Conservation (phyloP, 257 asterid genomes). For the Rehmannia glutinosa region DNA sequence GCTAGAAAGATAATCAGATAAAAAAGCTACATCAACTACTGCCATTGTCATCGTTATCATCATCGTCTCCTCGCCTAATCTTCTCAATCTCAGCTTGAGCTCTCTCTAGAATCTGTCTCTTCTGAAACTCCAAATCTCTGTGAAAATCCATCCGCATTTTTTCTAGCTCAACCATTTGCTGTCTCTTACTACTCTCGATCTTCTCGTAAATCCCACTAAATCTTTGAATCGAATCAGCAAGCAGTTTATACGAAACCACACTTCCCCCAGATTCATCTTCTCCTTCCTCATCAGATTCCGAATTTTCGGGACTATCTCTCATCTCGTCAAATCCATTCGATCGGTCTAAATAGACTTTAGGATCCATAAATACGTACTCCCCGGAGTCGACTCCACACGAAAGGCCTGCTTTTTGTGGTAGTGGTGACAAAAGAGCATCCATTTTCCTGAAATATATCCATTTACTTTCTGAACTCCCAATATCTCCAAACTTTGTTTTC, state of each 20-base stretch:
- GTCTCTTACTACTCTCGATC: slow-evolving; percentile 74
- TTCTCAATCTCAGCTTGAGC: slow-evolving; percentile 77
- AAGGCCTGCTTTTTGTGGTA: slow-evolving; percentile 51
- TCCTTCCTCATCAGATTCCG: slow-evolving; percentile 29
- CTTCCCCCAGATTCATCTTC: neutral
- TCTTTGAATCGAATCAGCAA: slow-evolving; percentile 74
- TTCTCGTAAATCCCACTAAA: slow-evolving; percentile 73
- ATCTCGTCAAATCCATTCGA: slow-evolving; percentile 72
- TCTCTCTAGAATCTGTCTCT: slow-evolving; percentile 21
- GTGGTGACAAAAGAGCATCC: slow-evolving; percentile 53
- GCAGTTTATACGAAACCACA: slow-evolving; percentile 55
- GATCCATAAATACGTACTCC: slow-evolving; percentile 59
- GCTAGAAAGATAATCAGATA: too few relatives aligned
- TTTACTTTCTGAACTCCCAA: slow-evolving; percentile 25
- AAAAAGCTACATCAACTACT: too few relatives aligned
- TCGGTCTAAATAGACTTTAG: slow-evolving; percentile 42
- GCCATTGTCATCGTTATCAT: neutral
- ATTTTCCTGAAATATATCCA: slow-evolving; percentile 88
- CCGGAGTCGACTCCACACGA: slow-evolving; percentile 83
- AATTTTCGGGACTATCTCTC: slow-evolving; percentile 69
- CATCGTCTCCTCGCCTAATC: slow-evolving; percentile 46
- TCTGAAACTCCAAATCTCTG: neutral
- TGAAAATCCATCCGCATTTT: neutral
- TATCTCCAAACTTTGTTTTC: slow-evolving; percentile 45
- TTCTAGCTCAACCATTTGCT: slow-evolving; percentile 51